Evolutionary conservation across 1,284 basidiomycete genomes (phyloP), one percentile per base, ranked within the genome.

Genomic region (Leccinum pachyderme): DNA sequence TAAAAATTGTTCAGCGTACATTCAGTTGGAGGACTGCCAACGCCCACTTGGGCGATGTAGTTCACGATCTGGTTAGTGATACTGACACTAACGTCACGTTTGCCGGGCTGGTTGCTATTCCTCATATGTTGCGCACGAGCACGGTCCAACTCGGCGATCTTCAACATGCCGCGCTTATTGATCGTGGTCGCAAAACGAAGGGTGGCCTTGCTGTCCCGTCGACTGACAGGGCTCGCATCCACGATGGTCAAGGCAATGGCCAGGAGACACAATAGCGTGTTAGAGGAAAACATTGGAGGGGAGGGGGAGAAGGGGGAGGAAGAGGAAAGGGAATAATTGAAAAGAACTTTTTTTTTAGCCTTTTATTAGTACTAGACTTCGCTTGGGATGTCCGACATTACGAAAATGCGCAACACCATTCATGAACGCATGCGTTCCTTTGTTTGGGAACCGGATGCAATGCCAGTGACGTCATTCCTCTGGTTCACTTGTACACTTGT

Each of bases 21-120:
- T n/a, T 73, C 41, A 1, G 74, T 77, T 1, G 79, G 62, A 24
- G 80, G 79, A 49, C 54, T 72, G 8, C 80, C 81, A 33, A 81
- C 71, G 39, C 78, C 77, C 44, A 76, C 72, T 5, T 68, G 62
- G 2, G 71, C 67, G 8, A 65, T 68, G 64, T 76, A 78, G 41
- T 64, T 70, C 32, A 73, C 67, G 37, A 22, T 57, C 9, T 41
- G 51, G 47, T 69, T 67, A 11, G 49, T 50, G 15, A 54, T 29
- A 47, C 9, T 55, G 49, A 59, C 28, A 4, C 33, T 27, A 7
- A 2, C 12, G 12, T 15, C 28, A 7, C n/a, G 35, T 28, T 49
- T 27, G 24, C 18, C n/a, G 24, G 22, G 32, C 53, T 54, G 31
- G 59, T 24, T n/a, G 37, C 63, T 33, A 65, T 27, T n/a, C 24